phyloP scores from a whole-genome alignment of 148 eudicot species.

The Vaccinium darrowii region DNA sequence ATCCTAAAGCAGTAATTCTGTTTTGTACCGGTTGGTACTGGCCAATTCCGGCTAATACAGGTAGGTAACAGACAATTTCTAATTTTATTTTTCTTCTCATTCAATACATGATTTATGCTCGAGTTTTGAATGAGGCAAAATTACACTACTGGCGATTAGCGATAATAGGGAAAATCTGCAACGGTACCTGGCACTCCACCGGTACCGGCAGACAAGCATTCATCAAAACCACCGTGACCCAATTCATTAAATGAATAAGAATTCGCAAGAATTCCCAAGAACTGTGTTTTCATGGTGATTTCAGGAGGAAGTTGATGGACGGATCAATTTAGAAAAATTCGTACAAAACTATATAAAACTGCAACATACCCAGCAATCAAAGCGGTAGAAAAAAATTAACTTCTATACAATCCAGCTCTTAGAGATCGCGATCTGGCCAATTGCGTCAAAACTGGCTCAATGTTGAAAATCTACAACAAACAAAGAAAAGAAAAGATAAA shows the following conservation, averaged over 20 bases:
- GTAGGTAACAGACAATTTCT: no score
- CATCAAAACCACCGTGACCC: constrained; percentile 2
- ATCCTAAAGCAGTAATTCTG: neutral
- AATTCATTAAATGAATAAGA: constrained; percentile 7
- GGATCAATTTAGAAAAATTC: neutral
- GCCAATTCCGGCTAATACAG: neutral
- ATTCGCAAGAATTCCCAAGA: constrained; percentile 11
- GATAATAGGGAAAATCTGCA: no score
- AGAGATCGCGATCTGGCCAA: constrained; percentile 27
- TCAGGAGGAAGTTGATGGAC: neutral
- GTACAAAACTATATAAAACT: constrained; percentile 10
- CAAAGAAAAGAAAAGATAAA: neutral
- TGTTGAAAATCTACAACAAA: neutral
- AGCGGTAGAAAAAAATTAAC: neutral
- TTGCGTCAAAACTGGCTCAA: neutral
- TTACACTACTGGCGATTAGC: neutral
- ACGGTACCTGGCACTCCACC: no score
- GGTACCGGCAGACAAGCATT: neutral
- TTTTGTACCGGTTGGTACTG: neutral
- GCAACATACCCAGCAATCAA: constrained; percentile 19
- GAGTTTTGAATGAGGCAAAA: neutral
- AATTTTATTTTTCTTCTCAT: no score
- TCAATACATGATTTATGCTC: neutral
- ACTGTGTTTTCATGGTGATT: neutral
- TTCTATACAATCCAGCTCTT: constrained; percentile 5